Percentiles rank a stretch among this genome's conserved stretches.
Evolutionary conservation across 1,284 basidiomycete genomes (phyloP).

Genomic region (Pulveroboletus sp.): DNA sequence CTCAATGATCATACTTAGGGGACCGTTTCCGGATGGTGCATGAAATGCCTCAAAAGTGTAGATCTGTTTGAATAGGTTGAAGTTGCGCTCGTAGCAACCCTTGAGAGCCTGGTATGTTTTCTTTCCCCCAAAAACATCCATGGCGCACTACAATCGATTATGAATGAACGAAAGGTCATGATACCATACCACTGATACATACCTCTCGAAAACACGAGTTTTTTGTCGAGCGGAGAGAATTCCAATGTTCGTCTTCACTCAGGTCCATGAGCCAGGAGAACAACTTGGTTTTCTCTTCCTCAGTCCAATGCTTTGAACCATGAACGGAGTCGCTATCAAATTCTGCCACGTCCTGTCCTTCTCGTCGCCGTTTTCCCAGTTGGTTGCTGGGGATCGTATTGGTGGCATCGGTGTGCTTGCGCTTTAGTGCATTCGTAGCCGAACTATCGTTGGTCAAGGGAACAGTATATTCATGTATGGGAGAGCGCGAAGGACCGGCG

Average conservation of each 20-base stretch:
- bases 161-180: slow-evolving; percentile 11
- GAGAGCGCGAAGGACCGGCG: slow-evolving; percentile 35
- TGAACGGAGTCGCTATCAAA: slow-evolving; percentile 54
- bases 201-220: slow-evolving; percentile 78
- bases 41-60: slow-evolving; percentile 65
- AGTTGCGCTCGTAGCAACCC: slow-evolving; percentile 78
- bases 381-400: slow-evolving; percentile 39
- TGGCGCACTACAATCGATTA: slow-evolving; percentile 51
- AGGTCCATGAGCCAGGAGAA: slow-evolving; percentile 73
- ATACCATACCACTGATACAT: slow-evolving; percentile 21
- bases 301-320: slow-evolving; percentile 79
- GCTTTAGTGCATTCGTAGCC: slow-evolving; percentile 40
- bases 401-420: slow-evolving; percentile 50
- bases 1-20: slow-evolving; percentile 47
- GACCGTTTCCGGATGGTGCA: slow-evolving; percentile 40
- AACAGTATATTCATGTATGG: slow-evolving; percentile 38
- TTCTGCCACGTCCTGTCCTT: slow-evolving; percentile 44
- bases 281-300: slow-evolving; percentile 71
- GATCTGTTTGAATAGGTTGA: slow-evolving; percentile 77
- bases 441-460: slow-evolving; percentile 32
- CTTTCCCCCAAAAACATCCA: slow-evolving; percentile 65
- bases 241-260: slow-evolving; percentile 73
- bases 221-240: slow-evolving; percentile 68
- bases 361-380: slow-evolving; percentile 50
- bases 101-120: slow-evolving; percentile 79